Conservation (phyloP, 345 rosid genomes). For the Populus ilicifolia region DNA sequence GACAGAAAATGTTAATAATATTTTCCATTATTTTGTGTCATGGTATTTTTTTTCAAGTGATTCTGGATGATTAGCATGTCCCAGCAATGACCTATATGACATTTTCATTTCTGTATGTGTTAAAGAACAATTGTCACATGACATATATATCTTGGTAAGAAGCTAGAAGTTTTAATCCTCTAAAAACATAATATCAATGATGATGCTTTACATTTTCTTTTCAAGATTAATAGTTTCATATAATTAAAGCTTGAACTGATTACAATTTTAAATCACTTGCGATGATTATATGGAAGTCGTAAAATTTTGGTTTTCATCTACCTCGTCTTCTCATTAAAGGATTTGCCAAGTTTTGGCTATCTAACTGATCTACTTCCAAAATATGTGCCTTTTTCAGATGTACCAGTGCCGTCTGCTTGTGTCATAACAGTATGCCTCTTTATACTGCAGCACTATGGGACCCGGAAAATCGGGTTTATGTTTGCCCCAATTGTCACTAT, state of each 20-base stretch:
- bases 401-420: conserved; percentile 53
- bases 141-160: neutral
- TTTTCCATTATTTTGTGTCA: too few relatives aligned
- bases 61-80: too few relatives aligned
- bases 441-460: conserved; percentile 54
- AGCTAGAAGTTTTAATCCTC: neutral
- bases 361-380: neutral
- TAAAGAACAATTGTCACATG: too few relatives aligned
- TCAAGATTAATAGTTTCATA: neutral
- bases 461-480: conserved; percentile 45
- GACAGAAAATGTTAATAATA: too few relatives aligned
- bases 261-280: neutral
- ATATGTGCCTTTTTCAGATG: conserved; percentile 34
- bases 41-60: too few relatives aligned
- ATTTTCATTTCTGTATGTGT: too few relatives aligned
- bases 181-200: neutral
- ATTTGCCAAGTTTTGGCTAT: neutral
- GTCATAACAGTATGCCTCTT: conserved; percentile 50
- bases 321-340: neutral
- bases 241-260: neutral
- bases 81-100: too few relatives aligned
- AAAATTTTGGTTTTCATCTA: neutral
- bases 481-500: conserved; percentile 48
- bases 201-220: neutral
- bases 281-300: neutral